Conservation (phyloP, 805 yeast species). For the Candida morakotiae region DNA sequence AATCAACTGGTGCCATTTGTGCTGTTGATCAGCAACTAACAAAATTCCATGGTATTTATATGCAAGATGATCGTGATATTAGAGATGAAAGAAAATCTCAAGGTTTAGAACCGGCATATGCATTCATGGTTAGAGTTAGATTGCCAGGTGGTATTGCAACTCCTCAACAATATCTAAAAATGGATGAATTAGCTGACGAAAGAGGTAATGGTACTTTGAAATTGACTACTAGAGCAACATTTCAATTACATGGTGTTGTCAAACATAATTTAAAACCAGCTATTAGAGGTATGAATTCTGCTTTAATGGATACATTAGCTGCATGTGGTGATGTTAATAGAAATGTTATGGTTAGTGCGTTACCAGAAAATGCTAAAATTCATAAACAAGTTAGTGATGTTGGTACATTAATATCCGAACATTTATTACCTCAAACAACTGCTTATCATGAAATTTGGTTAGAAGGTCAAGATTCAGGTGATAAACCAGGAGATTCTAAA, state of each 20-base stretch:
- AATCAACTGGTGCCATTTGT: constrained; percentile 83
- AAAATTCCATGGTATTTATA: constrained; percentile 95
- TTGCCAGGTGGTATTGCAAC: constrained; percentile 90
- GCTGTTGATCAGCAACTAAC: constrained; percentile 92
- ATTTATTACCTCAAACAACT: constrained; percentile 83
- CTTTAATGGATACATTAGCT: constrained; percentile 88
- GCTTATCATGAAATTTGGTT: constrained; percentile 98
- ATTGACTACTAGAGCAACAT: constrained; percentile 94
- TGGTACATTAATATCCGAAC: constrained; percentile 69
- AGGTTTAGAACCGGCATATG: constrained; percentile 91
- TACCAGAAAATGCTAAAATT: constrained; percentile 78
- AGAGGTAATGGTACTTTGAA: constrained; percentile 93
- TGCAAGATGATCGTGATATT: constrained; percentile 97
- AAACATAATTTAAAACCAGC: constrained; percentile 86
- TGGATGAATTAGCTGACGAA: constrained; percentile 75
- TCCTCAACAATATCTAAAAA: constrained; percentile 82
- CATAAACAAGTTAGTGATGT: constrained; percentile 68
- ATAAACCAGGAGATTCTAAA: constrained; percentile 60
- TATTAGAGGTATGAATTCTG: constrained; percentile 88
- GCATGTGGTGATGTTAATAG: constrained; percentile 99
- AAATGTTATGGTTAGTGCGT: constrained; percentile 90
- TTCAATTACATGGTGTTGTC: constrained; percentile 92
- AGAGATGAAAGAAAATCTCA: constrained; percentile 89
- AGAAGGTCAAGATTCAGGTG: constrained; percentile 75
- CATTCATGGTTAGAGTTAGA: constrained; percentile 96